phyloP scores from a whole-genome alignment of 192 early-diverging fungal species.

The Coemansia sp. region DNA sequence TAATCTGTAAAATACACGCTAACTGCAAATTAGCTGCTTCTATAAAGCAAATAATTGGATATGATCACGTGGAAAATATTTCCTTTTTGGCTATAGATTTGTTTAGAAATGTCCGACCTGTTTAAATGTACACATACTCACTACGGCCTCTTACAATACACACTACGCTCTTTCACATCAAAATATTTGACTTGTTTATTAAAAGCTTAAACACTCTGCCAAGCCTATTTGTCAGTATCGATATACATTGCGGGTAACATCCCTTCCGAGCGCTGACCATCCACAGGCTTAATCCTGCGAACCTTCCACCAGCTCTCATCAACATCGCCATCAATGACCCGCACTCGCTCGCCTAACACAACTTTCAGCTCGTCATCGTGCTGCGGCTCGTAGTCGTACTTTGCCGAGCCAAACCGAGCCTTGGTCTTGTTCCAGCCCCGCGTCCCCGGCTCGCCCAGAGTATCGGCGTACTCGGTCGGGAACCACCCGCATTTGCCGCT shows the following conservation, averaged over 20 bases:
- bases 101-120: too few relatives aligned
- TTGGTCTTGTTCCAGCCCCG: conserved; percentile 43
- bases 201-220: background rate
- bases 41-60: too few relatives aligned
- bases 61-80: too few relatives aligned
- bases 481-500: conserved; percentile 42
- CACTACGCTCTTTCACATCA: too few relatives aligned
- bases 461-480: conserved; percentile 41
- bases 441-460: conserved; percentile 28
- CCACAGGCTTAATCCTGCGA: conserved; percentile 6
- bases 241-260: conserved; percentile 54
- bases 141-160: too few relatives aligned
- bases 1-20: too few relatives aligned
- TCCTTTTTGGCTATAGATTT: too few relatives aligned
- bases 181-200: too few relatives aligned
- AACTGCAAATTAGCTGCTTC: too few relatives aligned
- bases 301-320: conserved; percentile 54
- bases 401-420: conserved; percentile 38
- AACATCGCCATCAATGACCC: conserved; percentile 45
- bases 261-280: conserved; percentile 12
- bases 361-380: conserved; percentile 48
- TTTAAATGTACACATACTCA: too few relatives aligned
- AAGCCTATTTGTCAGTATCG: conserved; percentile 41
- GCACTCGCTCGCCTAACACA: conserved; percentile 24
- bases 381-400: conserved; percentile 47